phyloP scores from a whole-genome alignment of 1,284 basidiomycete species.

The Ganoderma multipileum region DNA sequence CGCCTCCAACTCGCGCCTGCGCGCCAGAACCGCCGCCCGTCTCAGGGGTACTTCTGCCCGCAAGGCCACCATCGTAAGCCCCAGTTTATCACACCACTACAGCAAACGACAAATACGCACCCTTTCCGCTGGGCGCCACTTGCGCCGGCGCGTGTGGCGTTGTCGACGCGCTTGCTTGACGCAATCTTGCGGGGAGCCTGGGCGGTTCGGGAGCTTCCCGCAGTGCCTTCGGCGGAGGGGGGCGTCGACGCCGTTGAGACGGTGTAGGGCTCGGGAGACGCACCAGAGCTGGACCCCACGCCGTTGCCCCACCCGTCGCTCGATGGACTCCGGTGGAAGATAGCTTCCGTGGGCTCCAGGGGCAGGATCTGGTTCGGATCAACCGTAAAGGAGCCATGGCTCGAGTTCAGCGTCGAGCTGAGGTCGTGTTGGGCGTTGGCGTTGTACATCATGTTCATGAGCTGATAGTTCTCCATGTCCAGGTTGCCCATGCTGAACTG shows the following conservation, averaged over 20 bases:
- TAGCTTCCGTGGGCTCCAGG: conserved; percentile 51
- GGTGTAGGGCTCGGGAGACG: conserved; percentile 79
- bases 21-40: conserved; percentile 31
- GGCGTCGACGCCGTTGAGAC: conserved; percentile 74
- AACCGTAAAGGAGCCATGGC: conserved; percentile 70
- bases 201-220: conserved; percentile 36
- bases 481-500: conserved; percentile 62
- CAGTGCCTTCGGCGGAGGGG: conserved; percentile 61
- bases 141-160: conserved; percentile 30
- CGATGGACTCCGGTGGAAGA: conserved; percentile 77
- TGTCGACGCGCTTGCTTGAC: conserved; percentile 62
- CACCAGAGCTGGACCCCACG: conserved; percentile 67
- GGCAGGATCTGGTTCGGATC: conserved; percentile 87
- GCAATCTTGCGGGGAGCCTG: conserved; percentile 58
- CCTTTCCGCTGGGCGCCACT: conserved; percentile 52
- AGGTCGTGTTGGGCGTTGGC: conserved; percentile 49
- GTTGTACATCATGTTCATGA: conserved; percentile 68
- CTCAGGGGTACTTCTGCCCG: conserved; percentile 30
- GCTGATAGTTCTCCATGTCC: conserved; percentile 62
- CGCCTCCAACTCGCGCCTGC: conserved; percentile 53
- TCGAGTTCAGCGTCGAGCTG: conserved; percentile 38
- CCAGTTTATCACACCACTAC: neutral
- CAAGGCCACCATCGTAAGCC: neutral
- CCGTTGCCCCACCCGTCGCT: conserved; percentile 82
- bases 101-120: conserved; percentile 39